Evolutionary conservation across 306 rosid genomes (phyloP).

Genomic region (Clitoria ternatea): DNA sequence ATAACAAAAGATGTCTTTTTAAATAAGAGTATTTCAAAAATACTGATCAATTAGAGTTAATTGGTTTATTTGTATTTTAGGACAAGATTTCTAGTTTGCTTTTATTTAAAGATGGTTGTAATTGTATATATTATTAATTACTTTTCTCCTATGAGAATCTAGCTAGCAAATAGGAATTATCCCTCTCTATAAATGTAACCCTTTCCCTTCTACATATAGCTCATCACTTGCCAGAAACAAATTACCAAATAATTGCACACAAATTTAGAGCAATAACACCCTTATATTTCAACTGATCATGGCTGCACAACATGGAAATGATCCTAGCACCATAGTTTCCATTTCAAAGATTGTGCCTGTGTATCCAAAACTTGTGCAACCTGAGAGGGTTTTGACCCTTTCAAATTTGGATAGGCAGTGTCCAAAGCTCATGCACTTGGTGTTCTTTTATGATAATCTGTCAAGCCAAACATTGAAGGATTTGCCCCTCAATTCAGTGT

Average conservation of each 20-base stretch:
- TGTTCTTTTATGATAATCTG: constrained; percentile 45
- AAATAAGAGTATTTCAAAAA: no score
- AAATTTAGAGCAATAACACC: constrained; percentile 13
- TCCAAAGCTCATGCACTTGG: constrained; percentile 60
- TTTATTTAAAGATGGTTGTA: no score
- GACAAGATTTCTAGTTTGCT: no score
- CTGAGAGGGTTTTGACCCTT: constrained; percentile 44
- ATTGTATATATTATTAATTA: no score
- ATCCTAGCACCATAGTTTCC: constrained; percentile 35
- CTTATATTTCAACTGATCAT: constrained; percentile 18
- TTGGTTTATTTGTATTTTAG: no score
- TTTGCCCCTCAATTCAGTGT: constrained; percentile 42
- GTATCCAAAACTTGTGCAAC: constrained; percentile 38
- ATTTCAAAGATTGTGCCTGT: constrained; percentile 43
- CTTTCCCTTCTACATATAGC: neutral
- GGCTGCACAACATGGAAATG: constrained; percentile 31
- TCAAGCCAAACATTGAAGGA: neutral
- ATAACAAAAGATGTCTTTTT: no score
- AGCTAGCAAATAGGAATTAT: constrained; percentile 19
- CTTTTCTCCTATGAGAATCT: constrained; percentile 17
- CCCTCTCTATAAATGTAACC: neutral
- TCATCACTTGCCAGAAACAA: neutral
- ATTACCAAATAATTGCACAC: neutral
- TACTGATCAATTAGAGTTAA: no score
- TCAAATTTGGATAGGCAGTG: constrained; percentile 83